Percentiles rank a stretch among this genome's conserved stretches.
Evolutionary conservation across 225 moss, liverwort and hornwort species (phyloP).

Genomic region (Pseudoscleropodium purum): DNA sequence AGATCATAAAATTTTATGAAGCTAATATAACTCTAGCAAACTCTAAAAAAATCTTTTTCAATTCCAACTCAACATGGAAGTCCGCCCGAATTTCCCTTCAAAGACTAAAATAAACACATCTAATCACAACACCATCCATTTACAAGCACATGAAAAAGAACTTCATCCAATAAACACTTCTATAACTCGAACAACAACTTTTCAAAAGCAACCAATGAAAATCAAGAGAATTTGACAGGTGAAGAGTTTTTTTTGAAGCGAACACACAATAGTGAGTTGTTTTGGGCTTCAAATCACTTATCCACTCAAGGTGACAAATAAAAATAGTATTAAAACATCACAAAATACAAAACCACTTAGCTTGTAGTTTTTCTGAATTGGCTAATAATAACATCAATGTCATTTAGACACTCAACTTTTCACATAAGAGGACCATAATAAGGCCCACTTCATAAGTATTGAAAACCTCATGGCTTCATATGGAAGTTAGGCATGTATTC

Average conservation of each 20-base stretch:
- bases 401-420: background rate
- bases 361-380: accelerated
- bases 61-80: background rate
- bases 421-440: accelerated
- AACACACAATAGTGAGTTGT: accelerated
- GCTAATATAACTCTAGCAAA: no score
- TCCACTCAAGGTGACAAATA: background rate
- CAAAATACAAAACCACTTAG: no score
- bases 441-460: background rate
- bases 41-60: no score
- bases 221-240: accelerated
- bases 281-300: background rate
- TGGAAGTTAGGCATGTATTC: background rate
- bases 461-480: background rate
- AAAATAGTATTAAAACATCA: no score
- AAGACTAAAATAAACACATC: background rate
- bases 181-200: background rate
- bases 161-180: accelerated
- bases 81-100: accelerated
- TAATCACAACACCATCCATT: background rate
- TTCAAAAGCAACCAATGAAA: background rate
- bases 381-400: background rate
- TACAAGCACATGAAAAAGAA: no score
- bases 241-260: background rate
- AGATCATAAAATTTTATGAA: no score